phyloP scores from a whole-genome alignment of 2,329 filamentous ascomycete genomes.

The Penicillium sp. region DNA sequence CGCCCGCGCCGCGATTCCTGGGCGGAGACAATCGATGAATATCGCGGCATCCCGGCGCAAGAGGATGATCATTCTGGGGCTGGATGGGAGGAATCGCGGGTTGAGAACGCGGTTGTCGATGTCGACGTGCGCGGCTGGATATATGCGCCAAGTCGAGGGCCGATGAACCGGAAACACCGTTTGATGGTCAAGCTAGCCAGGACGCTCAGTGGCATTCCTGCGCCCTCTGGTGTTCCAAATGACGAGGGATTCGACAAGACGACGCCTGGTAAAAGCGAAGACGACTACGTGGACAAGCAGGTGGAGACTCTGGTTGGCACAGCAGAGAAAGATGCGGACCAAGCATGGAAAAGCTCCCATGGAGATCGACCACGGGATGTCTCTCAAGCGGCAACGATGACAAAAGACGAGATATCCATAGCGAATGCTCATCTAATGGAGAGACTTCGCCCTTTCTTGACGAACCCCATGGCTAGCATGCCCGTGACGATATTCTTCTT shows the following conservation, averaged over 20 bases:
- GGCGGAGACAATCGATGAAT: slow-evolving; percentile 39
- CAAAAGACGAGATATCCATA: slow-evolving; percentile 67
- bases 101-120: slow-evolving; percentile 82
- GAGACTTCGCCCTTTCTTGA: slow-evolving; percentile 83
- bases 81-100: slow-evolving; percentile 73
- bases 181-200: slow-evolving; percentile 82
- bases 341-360: slow-evolving; percentile 65
- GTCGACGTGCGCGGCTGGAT: slow-evolving; percentile 96
- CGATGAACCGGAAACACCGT: slow-evolving; percentile 81
- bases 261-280: slow-evolving; percentile 47
- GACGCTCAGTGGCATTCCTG: slow-evolving; percentile 80
- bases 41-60: slow-evolving; percentile 40
- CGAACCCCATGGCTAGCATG: slow-evolving; percentile 70
- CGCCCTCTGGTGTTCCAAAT: slow-evolving; percentile 49
- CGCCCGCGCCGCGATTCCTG: slow-evolving; percentile 29
- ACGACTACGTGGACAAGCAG: slow-evolving; percentile 69
- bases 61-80: slow-evolving; percentile 53
- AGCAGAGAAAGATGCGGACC: slow-evolving; percentile 68
- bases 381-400: slow-evolving; percentile 51
- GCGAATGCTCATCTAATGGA: slow-evolving; percentile 88
- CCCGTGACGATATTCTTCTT: slow-evolving; percentile 95
- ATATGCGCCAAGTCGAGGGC: slow-evolving; percentile 79
- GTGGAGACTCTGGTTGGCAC: slow-evolving; percentile 71
- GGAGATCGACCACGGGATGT: slow-evolving; percentile 47
- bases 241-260: slow-evolving; percentile 42